Evolutionary conservation across 75 land plant species (phyloP).

Genomic region (Picea sitchensis): DNA sequence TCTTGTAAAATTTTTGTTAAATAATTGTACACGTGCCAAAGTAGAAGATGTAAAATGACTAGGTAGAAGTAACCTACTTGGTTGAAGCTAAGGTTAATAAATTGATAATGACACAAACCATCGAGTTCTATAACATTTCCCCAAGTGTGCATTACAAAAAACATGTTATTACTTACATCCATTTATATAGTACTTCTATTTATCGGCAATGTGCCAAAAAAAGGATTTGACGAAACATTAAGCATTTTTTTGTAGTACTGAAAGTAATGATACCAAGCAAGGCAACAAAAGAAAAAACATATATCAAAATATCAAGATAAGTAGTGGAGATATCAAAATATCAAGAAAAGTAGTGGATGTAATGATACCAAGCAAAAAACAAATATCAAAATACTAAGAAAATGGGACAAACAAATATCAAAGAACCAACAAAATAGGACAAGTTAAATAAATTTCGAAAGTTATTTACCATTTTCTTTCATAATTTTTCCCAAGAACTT

Average conservation of each 20-base stretch:
- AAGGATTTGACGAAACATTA: no score
- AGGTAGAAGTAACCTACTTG: slow-evolving; percentile 45
- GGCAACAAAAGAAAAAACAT: slow-evolving; percentile 26
- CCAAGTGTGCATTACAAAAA: slow-evolving; percentile 59
- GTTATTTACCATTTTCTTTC: not conserved
- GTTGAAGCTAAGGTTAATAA: slow-evolving; percentile 82
- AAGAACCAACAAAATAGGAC: not conserved
- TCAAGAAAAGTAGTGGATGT: no score
- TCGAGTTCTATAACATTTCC: slow-evolving; percentile 44
- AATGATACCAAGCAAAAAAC: no score
- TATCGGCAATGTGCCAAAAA: no score
- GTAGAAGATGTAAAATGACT: slow-evolving; percentile 53
- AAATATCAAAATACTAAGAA: no score
- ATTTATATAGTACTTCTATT: no score
- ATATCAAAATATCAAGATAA: no score
- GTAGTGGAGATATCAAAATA: no score
- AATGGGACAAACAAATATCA: not conserved
- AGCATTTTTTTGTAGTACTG: slow-evolving; percentile 25
- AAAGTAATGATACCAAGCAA: slow-evolving; percentile 56
- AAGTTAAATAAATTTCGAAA: not conserved
- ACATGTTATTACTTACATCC: no score
- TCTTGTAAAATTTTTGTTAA: slow-evolving; percentile 60
- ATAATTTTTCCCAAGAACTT: not conserved
- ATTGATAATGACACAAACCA: slow-evolving; percentile 66
- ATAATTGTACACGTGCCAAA: slow-evolving; percentile 50